Evolutionary conservation across 2,329 filamentous ascomycete genomes (phyloP).

Genomic region (Aspergillus sp.): DNA sequence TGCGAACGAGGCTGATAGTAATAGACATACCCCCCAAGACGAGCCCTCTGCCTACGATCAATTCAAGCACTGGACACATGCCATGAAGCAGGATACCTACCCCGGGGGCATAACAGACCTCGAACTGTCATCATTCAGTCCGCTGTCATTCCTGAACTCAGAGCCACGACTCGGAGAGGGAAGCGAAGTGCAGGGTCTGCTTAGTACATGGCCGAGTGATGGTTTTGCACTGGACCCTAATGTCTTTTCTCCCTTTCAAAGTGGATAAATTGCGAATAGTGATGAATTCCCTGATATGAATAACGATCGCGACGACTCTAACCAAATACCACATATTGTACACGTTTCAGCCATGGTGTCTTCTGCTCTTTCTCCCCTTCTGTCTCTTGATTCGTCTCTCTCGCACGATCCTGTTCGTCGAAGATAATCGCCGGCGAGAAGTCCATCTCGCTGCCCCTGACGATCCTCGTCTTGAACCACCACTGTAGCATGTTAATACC

Average conservation of each 20-base stretch:
- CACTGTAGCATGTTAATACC: neutral
- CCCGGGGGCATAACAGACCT: neutral
- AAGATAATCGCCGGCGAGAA: slow-evolving; percentile 24
- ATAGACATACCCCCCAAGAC: too few species aligned
- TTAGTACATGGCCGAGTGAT: too few species aligned
- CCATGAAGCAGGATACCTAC: neutral
- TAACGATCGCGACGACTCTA: neutral
- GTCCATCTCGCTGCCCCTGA: slow-evolving; percentile 23
- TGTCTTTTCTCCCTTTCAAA: neutral
- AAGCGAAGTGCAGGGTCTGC: too few species aligned
- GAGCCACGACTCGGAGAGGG: neutral
- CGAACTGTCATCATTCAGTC: neutral
- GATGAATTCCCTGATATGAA: neutral
- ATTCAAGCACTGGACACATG: neutral
- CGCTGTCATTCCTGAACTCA: neutral
- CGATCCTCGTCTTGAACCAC: slow-evolving; percentile 25
- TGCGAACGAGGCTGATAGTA: neutral
- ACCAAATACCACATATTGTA: slow-evolving; percentile 1
- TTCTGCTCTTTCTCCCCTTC: neutral
- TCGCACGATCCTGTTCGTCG: slow-evolving; percentile 22
- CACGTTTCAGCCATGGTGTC: neutral
- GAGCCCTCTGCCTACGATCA: neutral
- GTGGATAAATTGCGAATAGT: neutral
- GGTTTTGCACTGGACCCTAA: too few species aligned
- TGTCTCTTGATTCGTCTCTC: neutral